Percentiles rank a stretch among this genome's conserved stretches.
phyloP scores from a whole-genome alignment of 176 grass and related monocot genomes.

The Hordeum marinum region DNA sequence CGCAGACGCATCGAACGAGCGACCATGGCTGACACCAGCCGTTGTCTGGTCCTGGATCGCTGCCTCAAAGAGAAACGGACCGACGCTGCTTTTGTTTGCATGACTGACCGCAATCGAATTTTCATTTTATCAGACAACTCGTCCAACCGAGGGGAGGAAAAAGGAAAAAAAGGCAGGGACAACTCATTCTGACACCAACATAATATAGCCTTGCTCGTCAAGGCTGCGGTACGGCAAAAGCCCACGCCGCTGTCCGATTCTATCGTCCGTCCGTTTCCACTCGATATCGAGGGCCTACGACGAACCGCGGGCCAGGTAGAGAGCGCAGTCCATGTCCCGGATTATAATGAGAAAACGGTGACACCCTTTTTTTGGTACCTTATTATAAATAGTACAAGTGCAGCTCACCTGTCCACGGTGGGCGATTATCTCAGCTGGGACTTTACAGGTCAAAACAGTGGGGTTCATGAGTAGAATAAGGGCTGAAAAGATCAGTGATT shows the following conservation, averaged over 20 bases:
- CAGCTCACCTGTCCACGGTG: too few relatives aligned
- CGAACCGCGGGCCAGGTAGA: not conserved
- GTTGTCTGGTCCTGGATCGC: not conserved
- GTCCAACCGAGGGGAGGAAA: not conserved
- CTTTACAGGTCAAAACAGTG: constrained; percentile 11
- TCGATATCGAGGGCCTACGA: not conserved
- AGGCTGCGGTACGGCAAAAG: constrained; percentile 5
- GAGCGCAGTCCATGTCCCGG: not conserved
- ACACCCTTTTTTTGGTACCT: too few relatives aligned
- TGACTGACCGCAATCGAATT: not conserved
- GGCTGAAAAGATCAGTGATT: too few relatives aligned
- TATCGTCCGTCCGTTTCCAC: constrained; percentile 5
- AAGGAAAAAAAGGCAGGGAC: not conserved
- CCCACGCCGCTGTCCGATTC: constrained; percentile 7
- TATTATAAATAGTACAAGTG: too few relatives aligned
- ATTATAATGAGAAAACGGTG: too few relatives aligned
- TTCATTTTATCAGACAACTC: not conserved
- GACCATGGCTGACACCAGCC: not conserved
- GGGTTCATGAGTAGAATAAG: too few relatives aligned
- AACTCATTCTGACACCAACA: constrained; percentile 10
- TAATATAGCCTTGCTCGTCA: constrained; percentile 28
- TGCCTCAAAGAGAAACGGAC: not conserved
- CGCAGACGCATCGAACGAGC: not conserved
- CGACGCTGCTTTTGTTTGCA: constrained; percentile 18
- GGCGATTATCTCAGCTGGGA: not conserved